A percentile compares a stretch with the other conserved stretches of the same genome.
phyloP scores from a whole-genome alignment of 768 basidiomycete species.

The Phylloporus sp. region DNA sequence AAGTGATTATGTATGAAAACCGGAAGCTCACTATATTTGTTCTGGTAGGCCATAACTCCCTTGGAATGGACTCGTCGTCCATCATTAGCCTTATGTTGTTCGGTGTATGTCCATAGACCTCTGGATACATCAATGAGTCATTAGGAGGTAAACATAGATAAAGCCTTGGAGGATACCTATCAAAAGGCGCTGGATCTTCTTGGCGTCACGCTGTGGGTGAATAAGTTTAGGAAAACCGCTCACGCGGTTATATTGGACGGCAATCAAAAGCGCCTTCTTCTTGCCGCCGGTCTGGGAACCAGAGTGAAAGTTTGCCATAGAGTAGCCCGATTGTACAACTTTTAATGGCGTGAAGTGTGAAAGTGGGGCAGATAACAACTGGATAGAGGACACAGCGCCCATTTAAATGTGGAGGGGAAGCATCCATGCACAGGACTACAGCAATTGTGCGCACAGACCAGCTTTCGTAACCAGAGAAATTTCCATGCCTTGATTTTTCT shows the following conservation, averaged over 20 bases:
- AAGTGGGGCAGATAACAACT: background rate
- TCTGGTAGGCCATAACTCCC: slow-evolving; percentile 37
- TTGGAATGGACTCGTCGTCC: slow-evolving; percentile 29
- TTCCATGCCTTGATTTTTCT: background rate
- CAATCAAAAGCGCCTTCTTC: slow-evolving; percentile 26
- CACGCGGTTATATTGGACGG: slow-evolving; percentile 6
- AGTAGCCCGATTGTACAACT: background rate
- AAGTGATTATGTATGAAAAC: background rate
- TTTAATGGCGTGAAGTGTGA: background rate
- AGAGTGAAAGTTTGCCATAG: slow-evolving; percentile 6
- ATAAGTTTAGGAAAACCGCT: background rate
- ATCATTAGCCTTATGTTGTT: slow-evolving; percentile 44
- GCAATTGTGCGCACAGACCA: background rate
- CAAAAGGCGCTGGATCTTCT: slow-evolving; percentile 11
- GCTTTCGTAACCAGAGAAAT: background rate
- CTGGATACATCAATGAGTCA: slow-evolving; percentile 18
- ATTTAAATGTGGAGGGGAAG: background rate
- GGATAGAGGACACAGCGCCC: background rate
- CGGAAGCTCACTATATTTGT: slow-evolving; percentile 40
- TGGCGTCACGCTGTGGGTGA: slow-evolving; percentile 16
- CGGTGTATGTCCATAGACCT: slow-evolving; percentile 41
- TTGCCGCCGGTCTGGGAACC: background rate
- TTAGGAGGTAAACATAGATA: background rate
- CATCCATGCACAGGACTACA: background rate
- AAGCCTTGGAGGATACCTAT: slow-evolving; percentile 16